Evolutionary conservation across 2,329 filamentous ascomycete species (phyloP), one percentile per base, ranked within the genome.

Genomic region (Trichophyton mentagrophytes): DNA sequence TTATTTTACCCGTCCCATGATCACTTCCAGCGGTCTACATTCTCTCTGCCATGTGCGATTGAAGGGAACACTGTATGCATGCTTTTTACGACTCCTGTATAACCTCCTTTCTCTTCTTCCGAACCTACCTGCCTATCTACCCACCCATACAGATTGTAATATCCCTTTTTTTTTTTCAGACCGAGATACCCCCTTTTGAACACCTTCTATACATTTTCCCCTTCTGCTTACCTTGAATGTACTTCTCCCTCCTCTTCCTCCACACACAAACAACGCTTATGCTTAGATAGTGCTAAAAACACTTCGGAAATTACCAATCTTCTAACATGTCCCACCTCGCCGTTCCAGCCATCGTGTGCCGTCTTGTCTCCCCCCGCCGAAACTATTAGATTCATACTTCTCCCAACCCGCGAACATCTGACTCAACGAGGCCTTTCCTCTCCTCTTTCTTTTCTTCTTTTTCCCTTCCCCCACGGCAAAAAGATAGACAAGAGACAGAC

Each of bases 161-260:
- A 51, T 51, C 42, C 3, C 22, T 3, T 3, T 13, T 53, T 13
- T 53, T 13, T 53, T 53, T 53, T 53, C 47, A 53, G 47, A 53
- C 20, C 46, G 46, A 55, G 56, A 58, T 58, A 58, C 56, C 56
- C 56, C 56, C 33, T 38, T 33, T 38, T 38, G 33, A 38, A 38
- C 33, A 38, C 33, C 11, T 27, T 27, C 25, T 30, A 30, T 38
- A 38, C 33, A 13, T 38, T 38, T 38, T 38, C 6, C 42, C 6
- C 25, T 38, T 22, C 20, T 17, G 33, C 11, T 7, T 17, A 15
- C 25, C 51, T 17, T 55, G 11, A 22, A 27, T 25, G 51, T 53
- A 9, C 44, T 25, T 47, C 44, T 47, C 20, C 17, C 17, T 3
- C 17, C 30, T 42, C 36, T 38, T 20, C 36, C 53, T 38, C n/a